Percentiles rank a stretch among this genome's conserved stretches.
Conservation (phyloP, 345 rosid genomes). For the Geranium brycei region DNA sequence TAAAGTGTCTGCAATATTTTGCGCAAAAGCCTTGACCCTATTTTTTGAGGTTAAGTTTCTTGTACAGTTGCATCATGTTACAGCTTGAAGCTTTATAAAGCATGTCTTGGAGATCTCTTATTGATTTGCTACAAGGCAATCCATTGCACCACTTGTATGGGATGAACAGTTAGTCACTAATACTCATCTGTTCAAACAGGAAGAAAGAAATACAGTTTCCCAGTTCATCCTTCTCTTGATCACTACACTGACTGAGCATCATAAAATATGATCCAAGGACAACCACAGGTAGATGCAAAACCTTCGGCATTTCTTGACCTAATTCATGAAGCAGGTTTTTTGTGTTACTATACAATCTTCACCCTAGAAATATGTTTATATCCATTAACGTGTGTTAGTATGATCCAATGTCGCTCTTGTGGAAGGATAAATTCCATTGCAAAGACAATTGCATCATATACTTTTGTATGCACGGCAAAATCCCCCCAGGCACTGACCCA, state of each 20-base stretch:
- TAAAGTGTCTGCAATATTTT: neutral
- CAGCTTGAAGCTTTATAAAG: neutral
- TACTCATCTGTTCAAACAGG: neutral
- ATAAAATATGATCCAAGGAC: neutral
- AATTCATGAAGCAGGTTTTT: constrained; percentile 9
- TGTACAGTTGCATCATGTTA: too few relatives aligned
- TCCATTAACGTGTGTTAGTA: constrained; percentile 15
- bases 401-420: constrained; percentile 17
- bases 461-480: constrained; percentile 20
- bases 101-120: neutral
- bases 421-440: constrained; percentile 24
- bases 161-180: neutral
- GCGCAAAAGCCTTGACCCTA: neutral
- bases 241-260: neutral
- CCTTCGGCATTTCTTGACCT: neutral
- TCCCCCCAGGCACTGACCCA: constrained; percentile 27
- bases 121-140: neutral
- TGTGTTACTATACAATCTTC: constrained; percentile 12
- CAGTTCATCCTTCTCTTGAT: neutral
- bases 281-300: neutral
- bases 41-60: too few relatives aligned
- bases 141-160: neutral
- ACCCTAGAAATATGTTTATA: constrained; percentile 14
- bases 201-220: neutral
- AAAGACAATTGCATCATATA: constrained; percentile 21